These are phyloP conservation scores for Nemania abortiva DNA, from an alignment of 2,329 filamentous ascomycete species.

Conservation along the genomic window DNA sequence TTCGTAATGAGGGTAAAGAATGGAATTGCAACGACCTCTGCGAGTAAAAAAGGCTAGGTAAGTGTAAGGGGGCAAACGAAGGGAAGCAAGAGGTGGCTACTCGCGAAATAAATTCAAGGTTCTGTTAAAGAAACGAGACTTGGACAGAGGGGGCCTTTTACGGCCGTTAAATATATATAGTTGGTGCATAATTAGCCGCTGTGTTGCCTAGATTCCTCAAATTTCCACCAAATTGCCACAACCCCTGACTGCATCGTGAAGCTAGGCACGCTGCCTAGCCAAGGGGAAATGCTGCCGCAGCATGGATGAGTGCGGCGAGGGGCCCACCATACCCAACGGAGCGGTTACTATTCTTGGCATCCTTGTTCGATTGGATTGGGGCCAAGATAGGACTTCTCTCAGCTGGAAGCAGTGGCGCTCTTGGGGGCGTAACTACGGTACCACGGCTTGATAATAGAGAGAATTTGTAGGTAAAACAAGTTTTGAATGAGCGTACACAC, in stretches of 20 bases:
- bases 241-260: slow-evolving; percentile 5
- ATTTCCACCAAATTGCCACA: slow-evolving; percentile 5
- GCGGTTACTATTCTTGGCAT: slow-evolving; percentile 25
- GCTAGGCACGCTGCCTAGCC: neutral
- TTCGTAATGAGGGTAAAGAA: neutral
- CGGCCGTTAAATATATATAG: neutral
- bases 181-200: neutral
- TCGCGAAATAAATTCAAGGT: neutral
- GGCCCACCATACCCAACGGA: slow-evolving; percentile 3
- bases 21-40: neutral
- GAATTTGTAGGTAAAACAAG: neutral
- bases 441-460: neutral
- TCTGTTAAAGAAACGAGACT: neutral
- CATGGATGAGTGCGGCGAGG: neutral
- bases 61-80: slow-evolving; percentile 1
- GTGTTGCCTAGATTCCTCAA: neutral
- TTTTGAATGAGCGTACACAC: neutral
- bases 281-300: too few relatives aligned
- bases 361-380: neutral
- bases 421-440: neutral
- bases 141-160: slow-evolving; percentile 7
- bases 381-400: neutral
- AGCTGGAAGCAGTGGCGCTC: neutral
- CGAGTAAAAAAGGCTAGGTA: neutral
- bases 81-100: neutral